Base-by-base conservation (phyloP, 2,329 filamentous ascomycete species). In the Paecilomyces sp. region DNA sequence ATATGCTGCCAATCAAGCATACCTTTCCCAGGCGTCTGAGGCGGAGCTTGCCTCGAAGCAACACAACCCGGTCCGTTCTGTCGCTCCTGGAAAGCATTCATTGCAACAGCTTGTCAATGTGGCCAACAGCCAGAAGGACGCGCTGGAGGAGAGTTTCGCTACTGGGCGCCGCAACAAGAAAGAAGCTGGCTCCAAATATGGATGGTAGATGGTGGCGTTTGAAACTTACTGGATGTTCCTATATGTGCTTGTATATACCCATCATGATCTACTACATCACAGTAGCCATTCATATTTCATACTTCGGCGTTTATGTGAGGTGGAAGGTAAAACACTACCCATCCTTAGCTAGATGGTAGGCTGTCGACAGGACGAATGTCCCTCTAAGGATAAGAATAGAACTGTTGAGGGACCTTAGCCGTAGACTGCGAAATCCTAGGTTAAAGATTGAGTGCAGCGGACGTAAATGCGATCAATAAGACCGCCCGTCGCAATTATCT, bases 101-200 rank as follows among this genome's bases (percentile, higher is more conserved):
- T 80, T 97, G 73, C 87, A 88, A 70, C 92, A 96, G 78, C 81
- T 97, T 67, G 89, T 97, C 65, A 91, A 86, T 74, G 89, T 89
- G 62, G 92, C 90, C 28, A 86, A 86, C 65, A 90, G 82, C 63
- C 92, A 97, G 76, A 87, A 87, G 70, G 91, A 96, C 11, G 92
- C 91, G 2, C 78, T 97, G 65, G 92, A 97, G 75, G 93, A 97
- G 70, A 92, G 90, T 71, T 97, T 96, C 79, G 91, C 91, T 22
- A 81, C 87, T 65, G 90, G 91, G 5, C 87, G 85, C 77, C 85
- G 83, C 67, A 94, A 92, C 69, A 87, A 90, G 74, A 88, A 85
- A 67, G 92, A 96, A 72, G 91, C 91, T 22, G 90, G 89, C 3
- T 87, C 85, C 60, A 85, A 85, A 67, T 97, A 97, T 77, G 92